These are phyloP conservation scores for Geoglossum cookeanum DNA, from an alignment of 2,329 filamentous ascomycete genomes.

Conservation along the genomic window DNA sequence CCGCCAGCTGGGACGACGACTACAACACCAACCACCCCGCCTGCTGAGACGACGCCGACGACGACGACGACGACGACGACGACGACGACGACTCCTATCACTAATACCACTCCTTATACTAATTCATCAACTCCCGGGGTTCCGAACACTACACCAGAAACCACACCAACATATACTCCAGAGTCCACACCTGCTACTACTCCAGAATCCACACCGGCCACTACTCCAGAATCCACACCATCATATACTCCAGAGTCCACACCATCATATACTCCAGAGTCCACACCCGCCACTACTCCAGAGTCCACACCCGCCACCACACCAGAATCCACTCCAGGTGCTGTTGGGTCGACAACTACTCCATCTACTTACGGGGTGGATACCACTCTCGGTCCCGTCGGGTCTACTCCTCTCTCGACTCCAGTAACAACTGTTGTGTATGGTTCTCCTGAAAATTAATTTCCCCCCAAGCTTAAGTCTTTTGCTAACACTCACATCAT, in stretches of 20 bases:
- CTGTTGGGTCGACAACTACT: neutral
- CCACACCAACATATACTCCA: neutral
- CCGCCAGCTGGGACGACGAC: neutral
- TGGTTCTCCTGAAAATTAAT: neutral
- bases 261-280: neutral
- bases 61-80: neutral
- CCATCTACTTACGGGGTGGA: neutral
- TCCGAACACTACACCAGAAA: neutral
- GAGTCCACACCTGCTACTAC: neutral
- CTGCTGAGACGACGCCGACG: neutral
- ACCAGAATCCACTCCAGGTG: neutral
- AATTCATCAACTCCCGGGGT: neutral
- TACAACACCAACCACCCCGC: neutral
- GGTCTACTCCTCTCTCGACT: neutral
- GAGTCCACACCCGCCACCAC: neutral
- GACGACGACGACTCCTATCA: conserved; percentile 3
- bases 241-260: neutral
- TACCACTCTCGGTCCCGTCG: neutral
- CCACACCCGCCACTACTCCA: neutral
- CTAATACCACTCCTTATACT: no score
- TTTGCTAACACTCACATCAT: neutral
- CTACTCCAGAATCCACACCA: neutral
- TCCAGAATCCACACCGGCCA: neutral
- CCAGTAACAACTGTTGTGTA: conserved; percentile 1
- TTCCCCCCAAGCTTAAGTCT: no score